phyloP scores from a whole-genome alignment of 176 grass and related monocot species.

The Phyllostachys edulis region DNA sequence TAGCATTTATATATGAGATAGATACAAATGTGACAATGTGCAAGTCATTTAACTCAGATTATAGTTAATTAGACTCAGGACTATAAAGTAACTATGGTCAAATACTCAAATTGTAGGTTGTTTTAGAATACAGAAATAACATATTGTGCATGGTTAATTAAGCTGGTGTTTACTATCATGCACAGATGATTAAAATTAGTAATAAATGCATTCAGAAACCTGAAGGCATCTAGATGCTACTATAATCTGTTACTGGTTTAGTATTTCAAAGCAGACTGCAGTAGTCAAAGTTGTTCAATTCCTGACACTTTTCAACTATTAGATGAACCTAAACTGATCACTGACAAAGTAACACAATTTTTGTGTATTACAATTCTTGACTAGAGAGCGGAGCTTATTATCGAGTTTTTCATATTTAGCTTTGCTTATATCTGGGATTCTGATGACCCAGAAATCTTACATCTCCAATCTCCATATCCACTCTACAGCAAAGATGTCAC shows the following conservation, averaged over 20 bases:
- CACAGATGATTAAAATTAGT: slow-evolving; percentile 8
- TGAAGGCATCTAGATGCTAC: neutral
- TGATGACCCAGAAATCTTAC: neutral
- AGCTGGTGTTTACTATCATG: neutral
- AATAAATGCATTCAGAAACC: neutral
- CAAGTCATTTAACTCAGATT: slow-evolving; percentile 13
- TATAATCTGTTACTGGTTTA: slow-evolving; percentile 7
- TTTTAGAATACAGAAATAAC: neutral
- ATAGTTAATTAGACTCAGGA: slow-evolving; percentile 20
- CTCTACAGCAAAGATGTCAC: neutral
- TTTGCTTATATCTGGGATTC: neutral
- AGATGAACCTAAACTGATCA: neutral
- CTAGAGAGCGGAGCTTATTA: neutral
- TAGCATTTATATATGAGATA: slow-evolving; percentile 11
- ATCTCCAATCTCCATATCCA: slow-evolving; percentile 13
- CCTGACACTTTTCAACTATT: neutral
- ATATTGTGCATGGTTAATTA: neutral
- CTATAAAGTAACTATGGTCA: neutral
- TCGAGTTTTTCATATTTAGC: neutral
- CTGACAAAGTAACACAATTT: neutral
- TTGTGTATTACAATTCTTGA: neutral
- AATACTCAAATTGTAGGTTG: slow-evolving; percentile 1
- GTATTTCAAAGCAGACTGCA: neutral
- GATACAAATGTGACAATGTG: neutral
- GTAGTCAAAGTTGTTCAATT: slow-evolving; percentile 6